Evolutionary conservation across 208 protist species (phyloP), one percentile per base, ranked within the genome.

Genomic region (Wallacemonas sp.): DNA sequence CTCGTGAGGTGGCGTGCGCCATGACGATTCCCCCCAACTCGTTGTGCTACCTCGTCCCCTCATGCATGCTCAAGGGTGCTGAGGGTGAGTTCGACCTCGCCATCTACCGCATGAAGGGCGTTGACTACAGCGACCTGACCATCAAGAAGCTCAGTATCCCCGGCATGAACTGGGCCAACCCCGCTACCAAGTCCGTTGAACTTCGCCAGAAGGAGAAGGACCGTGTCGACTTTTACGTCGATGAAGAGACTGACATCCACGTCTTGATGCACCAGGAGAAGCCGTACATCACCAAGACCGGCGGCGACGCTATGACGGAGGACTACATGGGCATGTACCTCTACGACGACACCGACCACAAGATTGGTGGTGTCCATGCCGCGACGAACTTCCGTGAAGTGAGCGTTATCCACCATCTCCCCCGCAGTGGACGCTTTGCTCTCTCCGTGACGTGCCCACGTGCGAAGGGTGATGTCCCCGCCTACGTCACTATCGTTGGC

Each of bases 371-470:
- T 38, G 70, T 82, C 11, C 69, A 75, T 30, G 67, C 71, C 30
- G 82, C 82, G 15, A 88, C 77, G 2, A 88, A 88, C 67, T 88
- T 77, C 67, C 72, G 82, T 44, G 82, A 88, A 36, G 81, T 66
- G 17, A 75, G 77, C 42, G 59, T 88, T 39, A 70, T 82, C 26
- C 63, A 80, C 46, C 74, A 79, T 24, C 68, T 88, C 12, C 70
- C 72, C 17, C 45, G 45, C 36, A 72, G 70, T 54, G 82, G 77
- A 22, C 72, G 75, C 21, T 84, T 82, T 44, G 82, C 82, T 2
- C 53, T 88, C 17, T 84, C 71, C 27, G 56, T 79, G 28, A 84
- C 82, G 22, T 88, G 77, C 68, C 82, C 77, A 3, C 73, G 75
- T 26, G 74, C 70, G 24, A 77, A 51, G 39, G 82, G 82, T 51